These are phyloP conservation scores for Blumeriella jaapii DNA, from an alignment of 2,329 filamentous ascomycete genomes.

Conservation along the genomic window DNA sequence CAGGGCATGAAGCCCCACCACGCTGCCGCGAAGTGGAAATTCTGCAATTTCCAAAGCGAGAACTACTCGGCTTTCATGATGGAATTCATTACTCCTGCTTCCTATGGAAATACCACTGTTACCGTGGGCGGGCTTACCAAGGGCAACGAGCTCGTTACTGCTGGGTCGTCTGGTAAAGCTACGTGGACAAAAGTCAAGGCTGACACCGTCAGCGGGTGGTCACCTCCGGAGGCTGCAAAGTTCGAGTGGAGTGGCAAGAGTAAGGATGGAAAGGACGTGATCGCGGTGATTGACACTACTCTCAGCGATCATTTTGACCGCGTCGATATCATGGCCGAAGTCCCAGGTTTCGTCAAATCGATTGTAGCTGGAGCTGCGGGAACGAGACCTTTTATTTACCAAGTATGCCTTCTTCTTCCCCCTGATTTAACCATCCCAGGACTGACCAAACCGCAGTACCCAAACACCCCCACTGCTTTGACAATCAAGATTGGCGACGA, in stretches of 20 bases:
- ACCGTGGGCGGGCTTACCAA: slow-evolving; percentile 73
- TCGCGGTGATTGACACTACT: slow-evolving; percentile 56
- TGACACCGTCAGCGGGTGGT: slow-evolving; percentile 78
- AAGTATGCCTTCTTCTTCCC: slow-evolving; percentile 40
- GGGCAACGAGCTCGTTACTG: slow-evolving; percentile 69
- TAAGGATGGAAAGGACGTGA: slow-evolving; percentile 62
- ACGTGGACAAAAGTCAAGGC: slow-evolving; percentile 58
- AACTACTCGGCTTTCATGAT: slow-evolving; percentile 84
- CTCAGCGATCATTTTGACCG: slow-evolving; percentile 64
- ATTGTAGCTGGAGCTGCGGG: slow-evolving; percentile 82
- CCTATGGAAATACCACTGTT: slow-evolving; percentile 78
- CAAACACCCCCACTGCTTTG: slow-evolving; percentile 53
- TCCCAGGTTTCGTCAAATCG: slow-evolving; percentile 89
- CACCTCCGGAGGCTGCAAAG: slow-evolving; percentile 65
- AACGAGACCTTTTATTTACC: slow-evolving; percentile 96
- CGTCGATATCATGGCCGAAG: slow-evolving; percentile 92
- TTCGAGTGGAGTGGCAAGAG: slow-evolving; percentile 70
- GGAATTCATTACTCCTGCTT: slow-evolving; percentile 90
- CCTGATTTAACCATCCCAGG: neutral
- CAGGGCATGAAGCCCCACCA: slow-evolving; percentile 99
- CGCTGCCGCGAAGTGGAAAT: slow-evolving; percentile 86
- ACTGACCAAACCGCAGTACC: slow-evolving; percentile 45
- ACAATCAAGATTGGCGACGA: slow-evolving; percentile 79
- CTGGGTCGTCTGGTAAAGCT: slow-evolving; percentile 52
- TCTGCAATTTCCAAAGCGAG: slow-evolving; percentile 80